Conservation (phyloP, 768 basidiomycete genomes). For the Agaricus blazei region DNA sequence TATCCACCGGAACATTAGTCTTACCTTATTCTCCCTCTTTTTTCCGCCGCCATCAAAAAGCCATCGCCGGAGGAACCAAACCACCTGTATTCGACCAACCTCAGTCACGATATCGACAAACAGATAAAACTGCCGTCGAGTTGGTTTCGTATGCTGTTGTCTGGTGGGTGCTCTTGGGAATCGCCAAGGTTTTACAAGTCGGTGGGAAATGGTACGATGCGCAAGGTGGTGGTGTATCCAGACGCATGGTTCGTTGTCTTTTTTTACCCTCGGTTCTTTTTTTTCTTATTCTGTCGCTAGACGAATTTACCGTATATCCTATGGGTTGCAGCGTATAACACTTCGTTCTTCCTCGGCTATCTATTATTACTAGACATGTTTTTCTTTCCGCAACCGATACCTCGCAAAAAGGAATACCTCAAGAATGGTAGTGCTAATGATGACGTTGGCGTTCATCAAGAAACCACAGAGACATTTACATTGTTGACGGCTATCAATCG, state of each 20-base stretch:
- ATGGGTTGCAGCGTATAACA: slow-evolving; percentile 89
- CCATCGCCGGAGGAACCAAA: slow-evolving; percentile 13
- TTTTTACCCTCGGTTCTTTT: not conserved
- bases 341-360: slow-evolving; percentile 78
- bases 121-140: slow-evolving; percentile 72
- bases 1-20: slow-evolving; percentile 75
- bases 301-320: slow-evolving; percentile 86
- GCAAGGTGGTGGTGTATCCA: slow-evolving; percentile 31
- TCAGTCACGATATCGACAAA: slow-evolving; percentile 38
- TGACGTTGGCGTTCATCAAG: not conserved
- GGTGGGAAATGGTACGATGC: slow-evolving; percentile 21
- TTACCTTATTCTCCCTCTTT: slow-evolving; percentile 75
- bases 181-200: slow-evolving; percentile 32
- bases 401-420: slow-evolving; percentile 11
- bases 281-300: slow-evolving; percentile 30
- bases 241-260: slow-evolving; percentile 35
- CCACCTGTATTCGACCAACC: slow-evolving; percentile 18
- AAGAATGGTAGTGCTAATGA: not conserved
- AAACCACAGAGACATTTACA: slow-evolving; percentile 28
- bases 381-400: slow-evolving; percentile 50
- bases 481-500: slow-evolving; percentile 80
- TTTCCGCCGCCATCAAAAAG: slow-evolving; percentile 52
- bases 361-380: slow-evolving; percentile 62
- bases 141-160: slow-evolving; percentile 70
- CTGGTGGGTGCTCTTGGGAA: slow-evolving; percentile 69